Evolutionary conservation across 257 asterid species (phyloP).

Genomic region (Solanum paucissectum): DNA sequence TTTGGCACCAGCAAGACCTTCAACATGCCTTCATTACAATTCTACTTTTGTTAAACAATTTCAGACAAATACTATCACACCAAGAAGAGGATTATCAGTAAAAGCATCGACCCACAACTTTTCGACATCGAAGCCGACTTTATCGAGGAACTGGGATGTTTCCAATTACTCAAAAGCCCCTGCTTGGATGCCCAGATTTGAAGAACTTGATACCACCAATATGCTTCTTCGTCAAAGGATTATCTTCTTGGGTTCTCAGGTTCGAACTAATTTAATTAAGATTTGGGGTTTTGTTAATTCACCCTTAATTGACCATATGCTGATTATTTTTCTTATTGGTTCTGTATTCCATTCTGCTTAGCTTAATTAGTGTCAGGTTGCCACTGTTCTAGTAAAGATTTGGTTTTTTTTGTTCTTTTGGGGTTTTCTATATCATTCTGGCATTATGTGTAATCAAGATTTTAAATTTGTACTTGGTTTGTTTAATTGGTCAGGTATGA

Average conservation of each 20-base stretch:
- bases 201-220: constrained; percentile 91
- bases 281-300: background rate
- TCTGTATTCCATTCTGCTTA: background rate
- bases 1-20: background rate
- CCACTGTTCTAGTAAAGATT: background rate
- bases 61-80: background rate
- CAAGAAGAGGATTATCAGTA: constrained; percentile 12
- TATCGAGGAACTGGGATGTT: constrained; percentile 57
- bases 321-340: background rate
- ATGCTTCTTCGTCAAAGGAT: constrained; percentile 98
- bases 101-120: constrained; percentile 29
- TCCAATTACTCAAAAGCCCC: constrained; percentile 58
- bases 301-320: background rate
- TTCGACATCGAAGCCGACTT: constrained; percentile 2
- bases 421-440: background rate
- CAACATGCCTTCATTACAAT: constrained; percentile 8
- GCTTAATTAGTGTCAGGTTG: background rate
- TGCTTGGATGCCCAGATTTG: constrained; percentile 79
- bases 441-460: background rate
- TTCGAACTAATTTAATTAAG: background rate
- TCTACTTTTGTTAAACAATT: background rate
- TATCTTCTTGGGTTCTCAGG: constrained; percentile 88
- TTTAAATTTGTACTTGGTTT: background rate
- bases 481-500: background rate
- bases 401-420: background rate